Conservation (phyloP, 2,329 filamentous ascomycete genomes). For the Colletotrichum sp. region DNA sequence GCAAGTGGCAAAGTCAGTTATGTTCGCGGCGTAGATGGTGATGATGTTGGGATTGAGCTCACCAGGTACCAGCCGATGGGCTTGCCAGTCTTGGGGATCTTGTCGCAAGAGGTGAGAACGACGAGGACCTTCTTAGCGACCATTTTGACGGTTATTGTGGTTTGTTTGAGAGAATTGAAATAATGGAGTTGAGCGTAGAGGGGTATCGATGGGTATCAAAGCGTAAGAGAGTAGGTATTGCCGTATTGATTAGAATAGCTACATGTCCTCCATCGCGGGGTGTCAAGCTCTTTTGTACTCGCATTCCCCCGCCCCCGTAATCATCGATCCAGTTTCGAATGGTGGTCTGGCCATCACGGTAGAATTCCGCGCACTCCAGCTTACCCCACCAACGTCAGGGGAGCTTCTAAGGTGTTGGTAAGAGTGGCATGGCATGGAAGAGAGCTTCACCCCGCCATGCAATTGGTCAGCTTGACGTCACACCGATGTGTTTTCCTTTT, state of each 20-base stretch:
- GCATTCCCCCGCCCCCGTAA: not conserved
- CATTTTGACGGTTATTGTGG: not conserved
- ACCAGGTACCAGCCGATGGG: conserved; percentile 77
- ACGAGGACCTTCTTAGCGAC: conserved; percentile 70
- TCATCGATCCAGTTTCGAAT: not conserved
- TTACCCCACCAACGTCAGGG: conserved; percentile 3
- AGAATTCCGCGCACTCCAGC: not conserved
- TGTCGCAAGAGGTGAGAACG: conserved; percentile 69
- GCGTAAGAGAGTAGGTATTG: not conserved
- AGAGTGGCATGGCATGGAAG: not conserved
- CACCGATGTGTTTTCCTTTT: not conserved
- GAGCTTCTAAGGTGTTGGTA: not conserved
- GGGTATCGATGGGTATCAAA: conserved; percentile 1
- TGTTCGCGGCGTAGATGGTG: not conserved
- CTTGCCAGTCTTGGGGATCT: conserved; percentile 52
- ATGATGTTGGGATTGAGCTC: conserved; percentile 24
- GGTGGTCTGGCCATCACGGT: not conserved
- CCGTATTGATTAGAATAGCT: not conserved
- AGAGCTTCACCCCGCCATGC: not conserved
- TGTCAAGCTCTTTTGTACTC: conserved; percentile 11
- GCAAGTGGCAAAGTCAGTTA: not conserved
- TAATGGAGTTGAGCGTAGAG: not conserved
- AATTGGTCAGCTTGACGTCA: conserved; percentile 20
- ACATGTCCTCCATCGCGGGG: not conserved
- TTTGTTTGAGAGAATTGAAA: not conserved